phyloP scores from a whole-genome alignment of 2,329 filamentous ascomycete species.

The Monosporascus sp. region DNA sequence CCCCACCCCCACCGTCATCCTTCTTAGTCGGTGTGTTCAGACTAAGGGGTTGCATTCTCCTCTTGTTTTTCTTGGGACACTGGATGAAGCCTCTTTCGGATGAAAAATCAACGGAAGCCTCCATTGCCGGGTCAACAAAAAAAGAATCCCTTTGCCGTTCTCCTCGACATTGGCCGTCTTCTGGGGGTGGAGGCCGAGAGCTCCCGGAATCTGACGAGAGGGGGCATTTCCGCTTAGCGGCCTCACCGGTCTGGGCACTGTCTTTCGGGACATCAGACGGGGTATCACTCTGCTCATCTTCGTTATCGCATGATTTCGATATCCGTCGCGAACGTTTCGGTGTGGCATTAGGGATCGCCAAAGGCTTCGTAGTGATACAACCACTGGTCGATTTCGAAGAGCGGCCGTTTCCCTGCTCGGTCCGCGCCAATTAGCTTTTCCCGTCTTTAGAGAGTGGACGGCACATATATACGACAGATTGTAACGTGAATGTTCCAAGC shows the following conservation, averaged over 20 bases:
- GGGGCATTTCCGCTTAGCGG: constrained; percentile 21
- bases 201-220: constrained; percentile 17
- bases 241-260: constrained; percentile 13
- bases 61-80: constrained; percentile 45
- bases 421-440: constrained; percentile 11
- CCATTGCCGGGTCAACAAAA: constrained; percentile 40
- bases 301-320: constrained; percentile 12
- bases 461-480: not conserved
- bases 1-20: constrained; percentile 29
- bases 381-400: constrained; percentile 3
- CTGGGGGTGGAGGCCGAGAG: constrained; percentile 15
- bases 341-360: constrained; percentile 25
- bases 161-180: constrained; percentile 16
- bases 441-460: constrained; percentile 10
- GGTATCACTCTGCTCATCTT: constrained; percentile 1
- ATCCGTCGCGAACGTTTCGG: constrained; percentile 31
- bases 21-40: constrained; percentile 27
- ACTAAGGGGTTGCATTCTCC: constrained; percentile 8
- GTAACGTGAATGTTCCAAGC: not conserved
- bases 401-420: constrained; percentile 10
- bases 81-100: constrained; percentile 50
- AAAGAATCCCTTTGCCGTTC: constrained; percentile 27
- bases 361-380: constrained; percentile 14
- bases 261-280: constrained; percentile 11
- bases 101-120: constrained; percentile 50